Percentiles rank a stretch among this genome's conserved stretches.
These are phyloP conservation scores for Trichoderma atroviride DNA, from an alignment of 2,329 filamentous ascomycete species.

Conservation along the genomic window DNA sequence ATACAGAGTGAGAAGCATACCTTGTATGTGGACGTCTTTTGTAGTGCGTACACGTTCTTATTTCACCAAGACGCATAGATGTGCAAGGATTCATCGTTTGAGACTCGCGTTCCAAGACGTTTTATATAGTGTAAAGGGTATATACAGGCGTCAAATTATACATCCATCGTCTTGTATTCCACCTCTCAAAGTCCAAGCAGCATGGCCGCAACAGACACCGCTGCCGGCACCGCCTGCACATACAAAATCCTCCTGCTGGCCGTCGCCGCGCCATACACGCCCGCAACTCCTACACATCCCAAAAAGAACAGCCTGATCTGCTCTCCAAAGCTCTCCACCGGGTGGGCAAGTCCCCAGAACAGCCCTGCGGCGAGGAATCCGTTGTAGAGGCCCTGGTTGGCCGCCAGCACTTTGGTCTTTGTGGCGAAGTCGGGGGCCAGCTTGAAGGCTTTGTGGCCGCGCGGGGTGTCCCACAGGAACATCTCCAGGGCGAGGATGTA, in stretches of 20 bases:
- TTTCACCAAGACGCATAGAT: background rate
- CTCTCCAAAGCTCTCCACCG: conserved; percentile 43
- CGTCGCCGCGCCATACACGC: conserved; percentile 49
- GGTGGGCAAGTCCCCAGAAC: conserved; percentile 51
- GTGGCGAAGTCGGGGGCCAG: conserved; percentile 50
- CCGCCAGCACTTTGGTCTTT: conserved; percentile 49
- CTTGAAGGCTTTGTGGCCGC: conserved; percentile 49
- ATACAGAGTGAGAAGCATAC: background rate
- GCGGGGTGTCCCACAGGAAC: conserved; percentile 53
- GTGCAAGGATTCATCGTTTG: background rate
- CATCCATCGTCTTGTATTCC: background rate
- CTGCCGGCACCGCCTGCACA: conserved; percentile 44
- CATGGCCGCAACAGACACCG: conserved; percentile 8
- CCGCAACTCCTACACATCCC: conserved; percentile 49
- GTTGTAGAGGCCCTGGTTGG: conserved; percentile 58
- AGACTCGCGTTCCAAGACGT: background rate
- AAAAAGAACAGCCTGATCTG: conserved; percentile 54
- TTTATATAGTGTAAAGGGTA: background rate
- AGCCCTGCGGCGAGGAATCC: conserved; percentile 55
- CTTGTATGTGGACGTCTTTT: background rate
- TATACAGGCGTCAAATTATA: background rate
- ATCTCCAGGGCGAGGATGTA: conserved; percentile 55
- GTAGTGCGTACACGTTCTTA: background rate
- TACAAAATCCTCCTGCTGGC: conserved; percentile 46
- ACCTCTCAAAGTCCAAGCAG: conserved; percentile 14